A percentile compares a stretch with the other conserved stretches of the same genome.
Evolutionary conservation across 495 filamentous ascomycete species (phyloP).

Genomic region (Staphylotrichum longicolle): DNA sequence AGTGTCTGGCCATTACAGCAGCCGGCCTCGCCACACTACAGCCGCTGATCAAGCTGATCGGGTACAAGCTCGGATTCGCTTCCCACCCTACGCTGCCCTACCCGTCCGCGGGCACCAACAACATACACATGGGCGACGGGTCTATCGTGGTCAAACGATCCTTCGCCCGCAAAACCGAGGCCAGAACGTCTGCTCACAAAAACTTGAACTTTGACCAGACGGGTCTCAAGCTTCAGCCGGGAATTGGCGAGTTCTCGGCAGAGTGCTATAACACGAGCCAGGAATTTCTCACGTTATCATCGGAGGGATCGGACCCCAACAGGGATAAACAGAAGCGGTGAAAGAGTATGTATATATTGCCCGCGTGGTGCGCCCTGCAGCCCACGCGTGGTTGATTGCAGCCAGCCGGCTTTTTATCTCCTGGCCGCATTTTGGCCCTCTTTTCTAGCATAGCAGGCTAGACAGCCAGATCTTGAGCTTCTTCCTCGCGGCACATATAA

Average conservation of each 20-base stretch:
- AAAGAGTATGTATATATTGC: no score
- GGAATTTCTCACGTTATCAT: slow-evolving; percentile 11
- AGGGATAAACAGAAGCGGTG: no score
- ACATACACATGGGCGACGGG: not conserved
- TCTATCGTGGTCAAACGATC: slow-evolving; percentile 18
- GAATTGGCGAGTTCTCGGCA: slow-evolving; percentile 10
- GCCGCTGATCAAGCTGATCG: slow-evolving; percentile 26
- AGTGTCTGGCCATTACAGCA: slow-evolving; percentile 37
- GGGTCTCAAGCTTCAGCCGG: slow-evolving; percentile 14
- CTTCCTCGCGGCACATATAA: no score
- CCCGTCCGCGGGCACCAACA: not conserved
- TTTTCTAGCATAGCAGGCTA: no score
- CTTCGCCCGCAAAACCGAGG: slow-evolving; percentile 13
- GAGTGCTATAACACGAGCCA: slow-evolving; percentile 21
- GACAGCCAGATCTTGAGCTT: no score
- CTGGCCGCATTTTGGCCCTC: no score
- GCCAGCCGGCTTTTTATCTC: no score
- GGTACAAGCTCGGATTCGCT: slow-evolving; percentile 15
- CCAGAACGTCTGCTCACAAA: not conserved
- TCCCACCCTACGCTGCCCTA: slow-evolving; percentile 7
- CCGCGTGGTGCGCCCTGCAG: no score
- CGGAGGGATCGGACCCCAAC: not conserved
- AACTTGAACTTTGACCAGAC: not conserved
- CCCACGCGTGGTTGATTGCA: no score
- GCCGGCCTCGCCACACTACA: slow-evolving; percentile 36